Conservation (phyloP, 2,329 filamentous ascomycete genomes). For the Cryphonectria japonica region DNA sequence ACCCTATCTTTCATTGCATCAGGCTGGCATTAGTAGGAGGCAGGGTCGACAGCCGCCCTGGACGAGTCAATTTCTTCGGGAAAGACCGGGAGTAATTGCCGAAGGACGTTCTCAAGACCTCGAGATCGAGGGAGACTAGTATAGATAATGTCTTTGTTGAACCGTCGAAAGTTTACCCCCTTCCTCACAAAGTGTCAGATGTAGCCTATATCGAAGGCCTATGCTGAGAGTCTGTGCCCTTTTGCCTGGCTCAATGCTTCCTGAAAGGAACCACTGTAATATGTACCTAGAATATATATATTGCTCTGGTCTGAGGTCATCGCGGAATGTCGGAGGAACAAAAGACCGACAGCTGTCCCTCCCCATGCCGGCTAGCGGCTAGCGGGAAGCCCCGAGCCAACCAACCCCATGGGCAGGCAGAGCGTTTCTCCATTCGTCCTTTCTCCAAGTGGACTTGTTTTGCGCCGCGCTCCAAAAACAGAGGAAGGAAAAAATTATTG, state of each 20-base stretch:
- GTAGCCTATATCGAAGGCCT: background rate
- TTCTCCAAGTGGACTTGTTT: background rate
- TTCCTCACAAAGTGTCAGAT: background rate
- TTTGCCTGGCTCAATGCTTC: background rate
- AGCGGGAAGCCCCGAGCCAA: background rate
- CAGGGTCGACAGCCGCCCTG: slow-evolving; percentile 1
- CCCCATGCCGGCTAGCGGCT: background rate
- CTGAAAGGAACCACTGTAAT: too few relatives aligned
- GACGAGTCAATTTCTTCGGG: background rate
- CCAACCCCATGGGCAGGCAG: slow-evolving; percentile 9
- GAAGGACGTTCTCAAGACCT: background rate
- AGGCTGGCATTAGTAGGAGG: background rate
- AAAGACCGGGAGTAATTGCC: background rate
- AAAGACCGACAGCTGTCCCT: background rate
- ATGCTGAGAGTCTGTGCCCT: background rate
- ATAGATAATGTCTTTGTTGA: background rate
- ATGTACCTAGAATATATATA: background rate
- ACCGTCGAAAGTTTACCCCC: background rate
- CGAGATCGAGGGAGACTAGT: background rate
- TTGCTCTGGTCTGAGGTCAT: background rate
- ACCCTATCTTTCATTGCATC: background rate
- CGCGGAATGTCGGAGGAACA: slow-evolving; percentile 7
- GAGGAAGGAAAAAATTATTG: slow-evolving; percentile 1
- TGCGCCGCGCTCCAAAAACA: background rate
- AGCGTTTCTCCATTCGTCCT: background rate